Conservation (phyloP, 2,329 filamentous ascomycete species). For the Colletotrichum echinochloae region DNA sequence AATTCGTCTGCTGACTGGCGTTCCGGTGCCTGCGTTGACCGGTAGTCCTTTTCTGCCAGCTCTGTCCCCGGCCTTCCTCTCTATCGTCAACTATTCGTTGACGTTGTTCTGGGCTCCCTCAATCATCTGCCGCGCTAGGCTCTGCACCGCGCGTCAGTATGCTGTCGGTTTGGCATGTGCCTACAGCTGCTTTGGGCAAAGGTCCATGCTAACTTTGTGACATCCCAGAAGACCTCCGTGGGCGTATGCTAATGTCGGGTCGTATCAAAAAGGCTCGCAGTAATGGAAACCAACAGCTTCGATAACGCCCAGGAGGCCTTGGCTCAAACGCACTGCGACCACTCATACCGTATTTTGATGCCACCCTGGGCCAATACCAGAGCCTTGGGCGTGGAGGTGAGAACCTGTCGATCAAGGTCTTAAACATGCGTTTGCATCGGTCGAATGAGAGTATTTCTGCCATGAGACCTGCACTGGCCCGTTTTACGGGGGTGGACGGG, state of each 20-base stretch:
- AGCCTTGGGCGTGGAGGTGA: constrained; percentile 43
- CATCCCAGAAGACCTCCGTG: constrained; percentile 2
- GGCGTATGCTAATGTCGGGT: constrained; percentile 4
- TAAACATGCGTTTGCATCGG: constrained; percentile 36
- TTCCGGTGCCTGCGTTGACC: constrained; percentile 26
- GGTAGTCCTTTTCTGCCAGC: constrained; percentile 12
- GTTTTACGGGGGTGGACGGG: constrained; percentile 29
- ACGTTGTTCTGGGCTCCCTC: constrained; percentile 25
- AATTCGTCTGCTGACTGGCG: constrained; percentile 33
- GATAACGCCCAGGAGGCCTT: neutral
- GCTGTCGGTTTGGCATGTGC: constrained; percentile 12
- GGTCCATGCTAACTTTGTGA: neutral
- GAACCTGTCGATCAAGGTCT: constrained; percentile 43
- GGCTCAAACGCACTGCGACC: neutral
- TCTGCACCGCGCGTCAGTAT: constrained; percentile 7
- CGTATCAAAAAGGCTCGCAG: constrained; percentile 6
- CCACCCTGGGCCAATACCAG: constrained; percentile 28
- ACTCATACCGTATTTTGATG: constrained; percentile 4
- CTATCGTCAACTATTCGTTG: constrained; percentile 9
- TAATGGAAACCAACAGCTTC: constrained; percentile 4
- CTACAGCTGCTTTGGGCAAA: neutral
- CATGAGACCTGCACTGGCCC: constrained; percentile 39
- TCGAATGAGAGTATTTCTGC: constrained; percentile 29
- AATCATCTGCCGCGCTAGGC: constrained; percentile 7
- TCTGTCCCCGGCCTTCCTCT: neutral